Evolutionary conservation across 192 early-diverging fungal genomes (phyloP).

Genomic region (Lunasporangiospora selenospora): DNA sequence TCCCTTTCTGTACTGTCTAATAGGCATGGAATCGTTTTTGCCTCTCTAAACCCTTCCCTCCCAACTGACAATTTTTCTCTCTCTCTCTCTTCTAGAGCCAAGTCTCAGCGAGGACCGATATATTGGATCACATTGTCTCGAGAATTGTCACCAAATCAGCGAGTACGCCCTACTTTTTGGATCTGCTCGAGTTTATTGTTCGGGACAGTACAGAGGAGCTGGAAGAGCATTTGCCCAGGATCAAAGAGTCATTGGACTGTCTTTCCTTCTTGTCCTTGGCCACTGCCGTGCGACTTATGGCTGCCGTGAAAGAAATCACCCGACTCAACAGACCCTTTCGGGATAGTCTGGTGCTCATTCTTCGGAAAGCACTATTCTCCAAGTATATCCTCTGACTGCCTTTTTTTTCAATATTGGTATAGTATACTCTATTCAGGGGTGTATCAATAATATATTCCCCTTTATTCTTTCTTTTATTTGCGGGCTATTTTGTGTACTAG

Average conservation of each 20-base stretch:
- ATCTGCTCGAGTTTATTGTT: constrained; percentile 54
- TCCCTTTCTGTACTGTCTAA: too few relatives aligned
- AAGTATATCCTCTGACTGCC: constrained; percentile 37
- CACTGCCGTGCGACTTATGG: constrained; percentile 61
- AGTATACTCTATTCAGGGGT: too few relatives aligned
- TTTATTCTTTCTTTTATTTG: too few relatives aligned
- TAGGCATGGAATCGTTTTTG: too few relatives aligned
- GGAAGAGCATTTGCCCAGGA: constrained; percentile 43
- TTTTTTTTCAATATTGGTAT: background rate
- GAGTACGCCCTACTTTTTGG: constrained; percentile 53
- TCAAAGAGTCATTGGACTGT: constrained; percentile 74
- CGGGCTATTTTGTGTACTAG: constrained; percentile 6
- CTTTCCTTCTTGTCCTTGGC: constrained; percentile 61
- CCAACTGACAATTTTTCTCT: too few relatives aligned
- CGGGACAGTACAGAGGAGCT: constrained; percentile 48
- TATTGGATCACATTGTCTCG: constrained; percentile 73
- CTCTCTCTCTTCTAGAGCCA: constrained; percentile 63
- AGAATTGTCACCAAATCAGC: constrained; percentile 58
- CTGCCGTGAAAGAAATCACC: constrained; percentile 60
- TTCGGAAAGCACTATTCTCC: constrained; percentile 75
- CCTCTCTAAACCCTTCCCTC: too few relatives aligned
- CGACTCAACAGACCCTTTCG: constrained; percentile 60
- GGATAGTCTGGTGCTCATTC: constrained; percentile 67
- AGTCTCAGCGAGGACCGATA: constrained; percentile 68
- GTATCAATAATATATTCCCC: too few relatives aligned